Evolutionary conservation across 352 stramenopile genomes (phyloP).

Genomic region (Globisporangium radiosum): DNA sequence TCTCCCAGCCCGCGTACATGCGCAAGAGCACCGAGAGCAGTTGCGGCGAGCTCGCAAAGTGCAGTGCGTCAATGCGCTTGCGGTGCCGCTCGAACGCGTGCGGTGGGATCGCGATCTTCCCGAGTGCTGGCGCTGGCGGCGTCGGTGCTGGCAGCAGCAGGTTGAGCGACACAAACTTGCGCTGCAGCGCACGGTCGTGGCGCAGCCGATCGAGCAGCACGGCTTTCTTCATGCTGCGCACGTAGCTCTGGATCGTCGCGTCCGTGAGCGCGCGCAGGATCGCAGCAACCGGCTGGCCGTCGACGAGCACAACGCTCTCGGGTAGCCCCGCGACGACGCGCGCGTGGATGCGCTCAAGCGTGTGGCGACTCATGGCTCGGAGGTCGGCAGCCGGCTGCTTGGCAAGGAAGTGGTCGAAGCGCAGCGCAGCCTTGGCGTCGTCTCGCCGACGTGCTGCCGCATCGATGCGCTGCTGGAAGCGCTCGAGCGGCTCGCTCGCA

Average conservation of each 20-base stretch:
- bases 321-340: constrained; percentile 80
- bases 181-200: constrained; percentile 43
- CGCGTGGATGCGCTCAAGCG: constrained; percentile 79
- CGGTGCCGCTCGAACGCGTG: constrained; percentile 58
- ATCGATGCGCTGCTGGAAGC: constrained; percentile 75
- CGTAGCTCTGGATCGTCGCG: constrained; percentile 86
- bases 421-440: constrained; percentile 77
- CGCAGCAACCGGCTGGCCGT: constrained; percentile 46
- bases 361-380: constrained; percentile 68
- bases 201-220: constrained; percentile 66
- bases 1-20: constrained; percentile 89
- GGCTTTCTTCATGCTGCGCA: constrained; percentile 90
- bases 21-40: constrained; percentile 79
- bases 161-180: constrained; percentile 66
- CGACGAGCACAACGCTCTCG: constrained; percentile 42
- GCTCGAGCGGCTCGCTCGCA: constrained; percentile 56
- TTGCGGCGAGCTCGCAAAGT: constrained; percentile 53
- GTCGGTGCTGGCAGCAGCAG: constrained; percentile 33
- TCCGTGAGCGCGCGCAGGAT: constrained; percentile 84
- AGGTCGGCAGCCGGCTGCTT: constrained; percentile 70
- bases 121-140: constrained; percentile 29
- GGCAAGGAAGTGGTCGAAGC: constrained; percentile 88
- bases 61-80: constrained; percentile 31
- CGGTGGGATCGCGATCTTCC: constrained; percentile 74
- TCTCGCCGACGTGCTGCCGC: constrained; percentile 57